Evolutionary conservation across 371 early-diverging fungal genomes (phyloP).

Genomic region (Dichotomocladium elegans): DNA sequence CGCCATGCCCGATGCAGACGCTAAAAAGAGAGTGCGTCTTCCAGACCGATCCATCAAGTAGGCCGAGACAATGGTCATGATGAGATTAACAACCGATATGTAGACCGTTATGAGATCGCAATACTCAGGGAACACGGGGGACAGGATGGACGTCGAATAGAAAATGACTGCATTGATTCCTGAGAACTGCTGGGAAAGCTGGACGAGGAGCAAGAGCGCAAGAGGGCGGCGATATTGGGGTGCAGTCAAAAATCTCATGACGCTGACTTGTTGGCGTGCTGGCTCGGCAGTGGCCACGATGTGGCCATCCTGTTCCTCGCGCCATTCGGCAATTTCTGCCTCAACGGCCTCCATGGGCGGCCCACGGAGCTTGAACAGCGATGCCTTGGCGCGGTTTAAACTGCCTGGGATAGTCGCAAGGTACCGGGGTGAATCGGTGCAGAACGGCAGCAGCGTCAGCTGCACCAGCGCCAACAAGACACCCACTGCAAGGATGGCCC

Average conservation of each 20-base stretch:
- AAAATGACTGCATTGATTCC: slow-evolving; percentile 94
- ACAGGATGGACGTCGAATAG: slow-evolving; percentile 80
- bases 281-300: not conserved
- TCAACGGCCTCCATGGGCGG: slow-evolving; percentile 47
- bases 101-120: slow-evolving; percentile 66
- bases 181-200: slow-evolving; percentile 79
- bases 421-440: slow-evolving; percentile 80
- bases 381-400: slow-evolving; percentile 46
- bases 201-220: slow-evolving; percentile 70
- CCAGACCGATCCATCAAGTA: slow-evolving; percentile 79
- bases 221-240: slow-evolving; percentile 59
- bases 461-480: slow-evolving; percentile 62
- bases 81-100: slow-evolving; percentile 73
- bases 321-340: slow-evolving; percentile 64
- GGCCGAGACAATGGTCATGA: slow-evolving; percentile 70
- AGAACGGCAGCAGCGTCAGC: slow-evolving; percentile 57
- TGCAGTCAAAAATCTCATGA: slow-evolving; percentile 37
- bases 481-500: slow-evolving; percentile 57
- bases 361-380: slow-evolving; percentile 58
- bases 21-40: slow-evolving; percentile 73
- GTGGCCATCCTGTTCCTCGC: slow-evolving; percentile 32
- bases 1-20: slow-evolving; percentile 63
- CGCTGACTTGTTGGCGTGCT: slow-evolving; percentile 16
- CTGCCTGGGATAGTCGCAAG: slow-evolving; percentile 53
- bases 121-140: slow-evolving; percentile 57